Percentiles rank a stretch among this genome's conserved stretches.
Evolutionary conservation across 331 rosid species (phyloP).

Genomic region (Saraca asoca): DNA sequence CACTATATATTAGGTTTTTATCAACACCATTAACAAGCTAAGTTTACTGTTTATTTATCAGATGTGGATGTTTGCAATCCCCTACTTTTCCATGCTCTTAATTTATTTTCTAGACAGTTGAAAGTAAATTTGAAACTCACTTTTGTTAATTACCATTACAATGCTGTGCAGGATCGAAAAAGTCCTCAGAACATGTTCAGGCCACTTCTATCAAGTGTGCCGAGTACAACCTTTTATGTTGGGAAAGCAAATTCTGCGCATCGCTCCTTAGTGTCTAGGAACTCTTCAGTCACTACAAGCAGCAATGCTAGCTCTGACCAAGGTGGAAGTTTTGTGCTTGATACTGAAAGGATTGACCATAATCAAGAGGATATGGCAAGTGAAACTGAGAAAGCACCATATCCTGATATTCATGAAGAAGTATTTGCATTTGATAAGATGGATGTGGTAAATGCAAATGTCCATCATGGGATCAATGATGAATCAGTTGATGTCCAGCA

Average conservation of each 20-base stretch:
- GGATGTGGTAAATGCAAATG: constrained; percentile 31
- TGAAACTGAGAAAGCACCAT: constrained; percentile 58
- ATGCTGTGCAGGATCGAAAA: constrained; percentile 72
- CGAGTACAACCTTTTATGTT: constrained; percentile 73
- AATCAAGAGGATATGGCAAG: constrained; percentile 60
- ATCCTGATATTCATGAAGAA: constrained; percentile 63
- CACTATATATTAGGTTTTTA: not conserved
- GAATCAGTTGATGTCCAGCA: constrained; percentile 30
- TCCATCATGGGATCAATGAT: constrained; percentile 20
- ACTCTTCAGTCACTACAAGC: constrained; percentile 78
- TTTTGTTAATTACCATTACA: constrained; percentile 23
- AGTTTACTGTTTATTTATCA: not conserved
- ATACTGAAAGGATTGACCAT: constrained; percentile 64
- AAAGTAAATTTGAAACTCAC: constrained; percentile 17
- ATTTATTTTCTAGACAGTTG: constrained; percentile 19
- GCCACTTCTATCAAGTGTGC: constrained; percentile 94
- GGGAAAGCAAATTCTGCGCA: constrained; percentile 71
- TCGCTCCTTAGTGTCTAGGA: constrained; percentile 76
- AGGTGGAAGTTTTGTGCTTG: constrained; percentile 50
- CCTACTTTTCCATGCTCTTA: not conserved
- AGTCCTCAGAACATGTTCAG: constrained; percentile 90
- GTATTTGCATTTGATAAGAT: constrained; percentile 43
- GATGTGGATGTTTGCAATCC: constrained; percentile 8
- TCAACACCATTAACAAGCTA: constrained; percentile 3
- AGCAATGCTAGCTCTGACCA: constrained; percentile 82